A percentile compares a stretch with the other conserved stretches of the same genome.
These are phyloP conservation scores for Pterulicium gracile DNA, from an alignment of 1,284 basidiomycete genomes.

Conservation along the genomic window DNA sequence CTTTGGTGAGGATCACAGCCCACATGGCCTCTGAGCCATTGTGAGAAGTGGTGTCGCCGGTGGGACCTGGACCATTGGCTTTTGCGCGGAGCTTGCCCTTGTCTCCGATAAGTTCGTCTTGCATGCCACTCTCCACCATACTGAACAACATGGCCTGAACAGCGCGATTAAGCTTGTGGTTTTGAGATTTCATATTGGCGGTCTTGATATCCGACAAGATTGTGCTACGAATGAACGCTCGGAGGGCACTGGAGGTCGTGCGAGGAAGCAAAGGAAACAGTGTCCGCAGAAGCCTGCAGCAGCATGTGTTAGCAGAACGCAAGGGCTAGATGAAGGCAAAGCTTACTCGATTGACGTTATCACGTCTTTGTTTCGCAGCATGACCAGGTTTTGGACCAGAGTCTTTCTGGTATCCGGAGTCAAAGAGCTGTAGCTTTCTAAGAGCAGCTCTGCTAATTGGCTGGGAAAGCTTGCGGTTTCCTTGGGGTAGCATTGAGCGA, in stretches of 20 bases:
- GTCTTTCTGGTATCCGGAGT: constrained; percentile 73
- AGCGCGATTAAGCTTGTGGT: constrained; percentile 93
- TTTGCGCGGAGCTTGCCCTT: constrained; percentile 58
- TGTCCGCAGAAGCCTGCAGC: constrained; percentile 70
- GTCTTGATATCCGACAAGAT: constrained; percentile 94
- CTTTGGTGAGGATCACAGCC: constrained; percentile 91
- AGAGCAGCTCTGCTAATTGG: constrained; percentile 67
- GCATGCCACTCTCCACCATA: constrained; percentile 91
- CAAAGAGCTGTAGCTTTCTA: constrained; percentile 65
- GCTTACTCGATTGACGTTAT: constrained; percentile 87
- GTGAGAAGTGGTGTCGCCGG: constrained; percentile 30
- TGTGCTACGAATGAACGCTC: constrained; percentile 84
- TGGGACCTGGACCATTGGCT: constrained; percentile 19
- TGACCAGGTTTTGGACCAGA: constrained; percentile 83
- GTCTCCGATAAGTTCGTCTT: constrained; percentile 68
- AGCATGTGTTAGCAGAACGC: constrained; percentile 6
- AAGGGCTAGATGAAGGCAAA: not conserved
- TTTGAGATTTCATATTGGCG: constrained; percentile 83
- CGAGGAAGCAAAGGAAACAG: constrained; percentile 91
- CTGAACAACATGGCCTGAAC: constrained; percentile 94
- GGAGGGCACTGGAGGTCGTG: constrained; percentile 77
- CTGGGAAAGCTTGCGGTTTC: constrained; percentile 77
- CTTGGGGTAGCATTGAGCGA: constrained; percentile 82
- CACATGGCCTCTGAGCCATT: constrained; percentile 89
- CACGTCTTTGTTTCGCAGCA: constrained; percentile 88